Base-by-base conservation (phyloP, 768 basidiomycete genomes). In the Leccinum boreale region DNA sequence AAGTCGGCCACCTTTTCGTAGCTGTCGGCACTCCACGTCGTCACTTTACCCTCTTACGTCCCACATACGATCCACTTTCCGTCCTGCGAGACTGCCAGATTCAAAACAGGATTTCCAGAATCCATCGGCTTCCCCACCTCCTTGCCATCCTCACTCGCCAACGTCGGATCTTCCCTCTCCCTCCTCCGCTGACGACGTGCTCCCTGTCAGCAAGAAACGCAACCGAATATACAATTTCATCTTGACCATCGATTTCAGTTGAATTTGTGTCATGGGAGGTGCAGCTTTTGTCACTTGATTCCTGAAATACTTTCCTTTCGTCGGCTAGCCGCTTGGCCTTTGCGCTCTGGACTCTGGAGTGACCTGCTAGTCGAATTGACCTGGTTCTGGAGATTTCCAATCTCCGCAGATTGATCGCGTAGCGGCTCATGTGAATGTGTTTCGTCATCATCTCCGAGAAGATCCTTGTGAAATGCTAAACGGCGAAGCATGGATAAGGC, bases 381-480 rank as follows among this genome's bases (percentile, higher is more conserved):
- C 63, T 95, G 90, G 65, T 93, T 94, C 72, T 87, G 87, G 21
- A 85, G 73, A 67, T 97, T 95, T 7, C 92, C 93, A 55, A 98
- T 89, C 67, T 94, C 90, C 4, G 85, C 89, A 28, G 90, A 92
- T 58, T 83, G 82, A 63, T 94, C 87, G 4, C 87, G 84, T 6
- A 87, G 67, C 36, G 81, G 78, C 51, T 83, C 76, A 15, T 85
- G 77, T 0, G 77, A 54, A 5, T 78, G 73, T 2, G 71, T 69
- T 24, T 77, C 73, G 8, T 84, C 81, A 33, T 94, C 91, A 62
- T 91, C 90, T 26, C 84, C 86, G 24, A 94, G 77, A 55, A 93
- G 79, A 72, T 92, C 85, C 42, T 74, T 74, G 63, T 62, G 61
- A 39, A 65, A 62, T 33, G 56, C 71, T 72, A 21, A 52, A 36